Evolutionary conservation across 164 flowering plant genomes (phyloP).

Genomic region (Litsea cubeba): DNA sequence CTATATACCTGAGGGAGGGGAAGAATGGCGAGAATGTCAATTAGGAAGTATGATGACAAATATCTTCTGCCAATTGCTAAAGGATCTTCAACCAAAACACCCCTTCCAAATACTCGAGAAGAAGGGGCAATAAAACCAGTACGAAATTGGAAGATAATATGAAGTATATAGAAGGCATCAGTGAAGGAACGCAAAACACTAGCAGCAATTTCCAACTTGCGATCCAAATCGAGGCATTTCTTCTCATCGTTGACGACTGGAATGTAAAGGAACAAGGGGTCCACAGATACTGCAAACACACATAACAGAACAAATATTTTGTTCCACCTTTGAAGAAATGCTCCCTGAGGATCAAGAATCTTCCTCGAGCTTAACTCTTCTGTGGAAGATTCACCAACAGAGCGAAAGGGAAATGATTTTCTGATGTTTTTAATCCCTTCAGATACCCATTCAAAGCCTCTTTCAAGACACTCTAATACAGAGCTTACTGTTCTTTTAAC

Average conservation of each 20-base stretch:
- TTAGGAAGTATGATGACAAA: constrained; percentile 57
- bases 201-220: constrained; percentile 55
- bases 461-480: constrained; percentile 35
- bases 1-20: constrained; percentile 85
- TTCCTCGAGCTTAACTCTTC: constrained; percentile 37
- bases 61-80: constrained; percentile 68
- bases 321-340: constrained; percentile 82
- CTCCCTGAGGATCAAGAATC: constrained; percentile 81
- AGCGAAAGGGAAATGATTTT: constrained; percentile 31
- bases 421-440: constrained; percentile 37
- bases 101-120: constrained; percentile 94
- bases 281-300: constrained; percentile 76
- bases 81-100: constrained; percentile 71
- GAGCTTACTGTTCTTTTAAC: constrained; percentile 31
- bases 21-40: constrained; percentile 87
- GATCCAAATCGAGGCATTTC: constrained; percentile 62
- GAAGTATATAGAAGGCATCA: constrained; percentile 72
- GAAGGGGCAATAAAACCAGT: constrained; percentile 92
- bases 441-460: constrained; percentile 43
- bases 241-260: constrained; percentile 46
- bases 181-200: constrained; percentile 68
- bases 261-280: constrained; percentile 84
- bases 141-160: constrained; percentile 70
- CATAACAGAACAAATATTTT: constrained; percentile 81
- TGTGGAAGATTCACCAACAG: constrained; percentile 19